phyloP scores from a whole-genome alignment of 441 rosid genomes.

The Euphorbia celastroides region DNA sequence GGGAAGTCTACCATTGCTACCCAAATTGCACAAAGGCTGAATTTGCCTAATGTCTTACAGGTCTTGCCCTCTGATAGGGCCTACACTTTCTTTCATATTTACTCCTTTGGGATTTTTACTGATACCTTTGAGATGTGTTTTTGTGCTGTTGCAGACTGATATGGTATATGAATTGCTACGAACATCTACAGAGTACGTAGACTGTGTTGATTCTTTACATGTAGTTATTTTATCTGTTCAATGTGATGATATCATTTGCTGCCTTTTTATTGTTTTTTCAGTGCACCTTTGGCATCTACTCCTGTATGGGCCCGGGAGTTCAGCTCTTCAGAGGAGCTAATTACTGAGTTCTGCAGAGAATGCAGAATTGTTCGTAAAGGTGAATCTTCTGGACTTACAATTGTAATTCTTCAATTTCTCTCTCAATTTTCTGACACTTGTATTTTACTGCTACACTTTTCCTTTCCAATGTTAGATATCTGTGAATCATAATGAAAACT shows the following conservation, averaged over 20 bases:
- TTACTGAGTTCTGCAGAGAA: slow-evolving; percentile 93
- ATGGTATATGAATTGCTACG: slow-evolving; percentile 97
- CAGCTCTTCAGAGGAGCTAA: slow-evolving; percentile 77
- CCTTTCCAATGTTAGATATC: not conserved
- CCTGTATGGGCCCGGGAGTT: slow-evolving; percentile 95
- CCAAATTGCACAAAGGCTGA: slow-evolving; percentile 96
- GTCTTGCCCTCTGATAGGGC: slow-evolving; percentile 29
- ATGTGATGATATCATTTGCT: slow-evolving; percentile 11
- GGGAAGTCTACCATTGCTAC: slow-evolving; percentile 98
- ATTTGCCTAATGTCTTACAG: slow-evolving; percentile 90
- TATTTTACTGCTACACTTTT: not conserved
- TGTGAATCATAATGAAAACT: not conserved
- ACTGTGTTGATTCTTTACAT: not conserved
- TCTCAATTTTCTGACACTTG: not conserved
- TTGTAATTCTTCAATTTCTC: slow-evolving; percentile 8
- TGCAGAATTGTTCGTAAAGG: slow-evolving; percentile 99
- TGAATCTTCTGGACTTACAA: slow-evolving; percentile 22
- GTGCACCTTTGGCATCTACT: slow-evolving; percentile 89
- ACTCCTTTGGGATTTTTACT: slow-evolving; percentile 9
- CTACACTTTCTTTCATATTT: slow-evolving; percentile 6
- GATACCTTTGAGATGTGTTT: slow-evolving; percentile 16
- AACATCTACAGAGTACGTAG: slow-evolving; percentile 88
- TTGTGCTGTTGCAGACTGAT: slow-evolving; percentile 61
- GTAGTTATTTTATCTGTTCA: slow-evolving; percentile 6
- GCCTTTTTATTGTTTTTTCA: slow-evolving; percentile 22